A percentile compares a stretch with the other conserved stretches of the same genome.
phyloP scores from a whole-genome alignment of 2,329 filamentous ascomycete species.

The Colletotrichum falcatum region DNA sequence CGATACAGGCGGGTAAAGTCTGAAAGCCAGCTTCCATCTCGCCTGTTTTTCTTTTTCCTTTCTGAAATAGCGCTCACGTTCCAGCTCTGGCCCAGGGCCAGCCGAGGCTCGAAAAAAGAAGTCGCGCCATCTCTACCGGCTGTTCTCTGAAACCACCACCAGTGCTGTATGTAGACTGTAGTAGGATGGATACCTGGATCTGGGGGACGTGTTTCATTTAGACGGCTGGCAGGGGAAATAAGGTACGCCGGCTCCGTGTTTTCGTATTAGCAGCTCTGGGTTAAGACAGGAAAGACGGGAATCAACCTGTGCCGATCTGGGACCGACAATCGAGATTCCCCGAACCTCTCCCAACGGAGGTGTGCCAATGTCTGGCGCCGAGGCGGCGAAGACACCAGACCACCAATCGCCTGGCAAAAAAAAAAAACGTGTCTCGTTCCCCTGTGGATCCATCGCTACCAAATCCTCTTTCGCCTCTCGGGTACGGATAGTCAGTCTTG shows the following conservation, averaged over 20 bases:
- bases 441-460: slow-evolving; percentile 1
- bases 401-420: slow-evolving; percentile 12
- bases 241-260: slow-evolving; percentile 31
- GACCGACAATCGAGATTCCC: slow-evolving; percentile 34
- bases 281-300: slow-evolving; percentile 16
- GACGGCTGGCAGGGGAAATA: slow-evolving; percentile 11
- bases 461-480: slow-evolving; percentile 3
- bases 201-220: slow-evolving; percentile 29
- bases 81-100: slow-evolving; percentile 12
- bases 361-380: slow-evolving; percentile 2
- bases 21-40: slow-evolving; percentile 28
- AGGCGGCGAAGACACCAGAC: neutral
- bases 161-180: slow-evolving; percentile 16
- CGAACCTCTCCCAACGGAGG: slow-evolving; percentile 10
- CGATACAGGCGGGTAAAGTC: slow-evolving; percentile 31
- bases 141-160: slow-evolving; percentile 14
- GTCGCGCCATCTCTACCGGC: slow-evolving; percentile 11
- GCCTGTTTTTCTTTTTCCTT: slow-evolving; percentile 16
- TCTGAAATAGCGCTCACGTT: neutral
- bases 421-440: neutral
- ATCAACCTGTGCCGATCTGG: slow-evolving; percentile 24
- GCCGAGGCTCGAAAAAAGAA: slow-evolving; percentile 3
- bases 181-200: slow-evolving; percentile 17
- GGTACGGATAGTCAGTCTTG: slow-evolving; percentile 2
- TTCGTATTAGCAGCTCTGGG: neutral